These are phyloP conservation scores for Priceomyces castillae DNA, from an alignment of 805 yeast species.

Conservation along the genomic window DNA sequence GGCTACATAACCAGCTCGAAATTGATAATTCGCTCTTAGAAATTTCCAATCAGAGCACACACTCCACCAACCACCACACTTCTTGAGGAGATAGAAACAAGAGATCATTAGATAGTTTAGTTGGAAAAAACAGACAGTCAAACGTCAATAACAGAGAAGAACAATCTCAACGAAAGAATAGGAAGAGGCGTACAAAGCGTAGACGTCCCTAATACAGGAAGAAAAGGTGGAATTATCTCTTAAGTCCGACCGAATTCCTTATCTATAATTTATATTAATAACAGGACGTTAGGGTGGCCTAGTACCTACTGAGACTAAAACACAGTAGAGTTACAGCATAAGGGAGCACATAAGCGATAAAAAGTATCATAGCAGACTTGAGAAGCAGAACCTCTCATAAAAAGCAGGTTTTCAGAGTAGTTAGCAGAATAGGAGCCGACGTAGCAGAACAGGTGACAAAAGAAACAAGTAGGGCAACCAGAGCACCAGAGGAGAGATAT, in stretches of 20 bases:
- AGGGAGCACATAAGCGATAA: background rate
- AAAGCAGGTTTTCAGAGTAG: background rate
- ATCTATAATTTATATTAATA: conserved; percentile 1
- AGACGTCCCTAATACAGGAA: background rate
- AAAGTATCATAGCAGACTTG: background rate
- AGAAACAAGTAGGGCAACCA: no score
- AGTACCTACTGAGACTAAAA: background rate
- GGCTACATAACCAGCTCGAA: conserved; percentile 1
- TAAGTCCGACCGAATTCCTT: conserved; percentile 2
- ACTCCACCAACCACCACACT: conserved; percentile 6
- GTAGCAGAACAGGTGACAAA: background rate
- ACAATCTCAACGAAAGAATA: no score
- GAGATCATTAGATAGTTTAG: background rate
- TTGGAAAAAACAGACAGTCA: background rate
- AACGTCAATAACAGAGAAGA: background rate
- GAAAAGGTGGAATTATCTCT: background rate
- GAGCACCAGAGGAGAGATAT: background rate
- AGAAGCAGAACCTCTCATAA: background rate
- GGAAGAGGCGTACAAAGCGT: no score
- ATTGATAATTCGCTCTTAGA: background rate
- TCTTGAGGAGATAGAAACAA: conserved; percentile 2
- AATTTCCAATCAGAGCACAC: conserved; percentile 3
- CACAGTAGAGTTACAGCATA: background rate
- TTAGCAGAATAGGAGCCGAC: background rate
- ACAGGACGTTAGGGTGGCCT: background rate